Evolutionary conservation across 2,329 filamentous ascomycete genomes (phyloP).

Genomic region (Fusarium sp.): DNA sequence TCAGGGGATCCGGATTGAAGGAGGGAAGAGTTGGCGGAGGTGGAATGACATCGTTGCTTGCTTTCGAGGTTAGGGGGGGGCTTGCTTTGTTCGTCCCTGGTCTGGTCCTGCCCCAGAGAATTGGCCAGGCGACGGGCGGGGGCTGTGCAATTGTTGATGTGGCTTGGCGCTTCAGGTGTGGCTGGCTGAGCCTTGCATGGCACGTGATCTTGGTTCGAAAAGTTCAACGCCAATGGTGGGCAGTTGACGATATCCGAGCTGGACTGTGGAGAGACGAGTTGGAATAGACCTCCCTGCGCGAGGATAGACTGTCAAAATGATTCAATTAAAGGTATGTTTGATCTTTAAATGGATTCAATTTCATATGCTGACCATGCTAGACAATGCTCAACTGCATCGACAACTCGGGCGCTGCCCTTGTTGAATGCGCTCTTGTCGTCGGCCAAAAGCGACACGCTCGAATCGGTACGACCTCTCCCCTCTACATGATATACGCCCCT

Average conservation of each 20-base stretch:
- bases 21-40: constrained; percentile 42
- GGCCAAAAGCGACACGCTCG: constrained; percentile 89
- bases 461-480: constrained; percentile 74
- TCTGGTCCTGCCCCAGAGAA: constrained; percentile 34
- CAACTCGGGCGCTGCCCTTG: constrained; percentile 97
- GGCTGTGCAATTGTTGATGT: constrained; percentile 30
- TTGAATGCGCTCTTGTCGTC: constrained; percentile 94
- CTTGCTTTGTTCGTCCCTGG: constrained; percentile 33
- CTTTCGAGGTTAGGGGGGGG: constrained; percentile 39
- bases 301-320: constrained; percentile 72
- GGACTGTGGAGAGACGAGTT: constrained; percentile 38
- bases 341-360: rapidly evolving
- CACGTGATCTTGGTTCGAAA: constrained; percentile 45
- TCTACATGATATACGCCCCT: not conserved
- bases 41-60: constrained; percentile 44
- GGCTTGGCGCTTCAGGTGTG: constrained; percentile 11
- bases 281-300: constrained; percentile 32
- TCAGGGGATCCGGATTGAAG: constrained; percentile 36
- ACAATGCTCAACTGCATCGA: constrained; percentile 99
- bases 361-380: constrained; percentile 58
- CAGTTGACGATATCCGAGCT: constrained; percentile 31
- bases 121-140: constrained; percentile 49
- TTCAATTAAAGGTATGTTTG: constrained; percentile 81
- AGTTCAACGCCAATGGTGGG: constrained; percentile 36
- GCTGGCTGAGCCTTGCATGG: constrained; percentile 17